Conservation (phyloP, 108 stramenopile species). For the Pseudonitzschia delicatissima region DNA sequence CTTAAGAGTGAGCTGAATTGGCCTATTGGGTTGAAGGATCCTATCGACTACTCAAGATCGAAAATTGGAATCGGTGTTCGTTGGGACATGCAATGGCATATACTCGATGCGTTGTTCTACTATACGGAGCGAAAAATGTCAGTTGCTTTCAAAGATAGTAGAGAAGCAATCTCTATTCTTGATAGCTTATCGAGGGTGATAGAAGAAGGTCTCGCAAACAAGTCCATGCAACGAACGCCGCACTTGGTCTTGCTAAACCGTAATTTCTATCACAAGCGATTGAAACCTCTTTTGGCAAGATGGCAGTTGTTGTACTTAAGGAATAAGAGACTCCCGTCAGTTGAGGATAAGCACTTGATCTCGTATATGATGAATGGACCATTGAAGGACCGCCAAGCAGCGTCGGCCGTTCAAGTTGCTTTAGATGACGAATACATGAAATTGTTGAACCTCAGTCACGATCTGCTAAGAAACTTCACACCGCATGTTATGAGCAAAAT, state of each 20-base stretch:
- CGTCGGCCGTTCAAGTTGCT: slow-evolving; percentile 85
- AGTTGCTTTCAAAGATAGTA: slow-evolving; percentile 79
- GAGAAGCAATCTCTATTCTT: slow-evolving; percentile 83
- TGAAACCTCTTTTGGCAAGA: slow-evolving; percentile 90
- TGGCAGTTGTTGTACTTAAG: slow-evolving; percentile 96
- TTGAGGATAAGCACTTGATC: slow-evolving; percentile 88
- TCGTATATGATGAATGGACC: slow-evolving; percentile 93
- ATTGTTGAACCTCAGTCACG: slow-evolving; percentile 95
- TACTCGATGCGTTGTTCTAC: slow-evolving; percentile 89
- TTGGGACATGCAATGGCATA: slow-evolving; percentile 96
- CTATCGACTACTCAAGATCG: slow-evolving; percentile 93
- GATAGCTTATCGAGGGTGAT: slow-evolving; percentile 77
- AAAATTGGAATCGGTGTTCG: slow-evolving; percentile 88
- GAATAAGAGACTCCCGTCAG: slow-evolving; percentile 83
- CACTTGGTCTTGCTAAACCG: slow-evolving; percentile 92
- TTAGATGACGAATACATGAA: slow-evolving; percentile 98
- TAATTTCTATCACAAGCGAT: slow-evolving; percentile 79
- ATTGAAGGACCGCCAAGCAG: slow-evolving; percentile 64
- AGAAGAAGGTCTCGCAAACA: slow-evolving; percentile 75
- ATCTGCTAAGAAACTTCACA: slow-evolving; percentile 87
- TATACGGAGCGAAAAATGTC: slow-evolving; percentile 78
- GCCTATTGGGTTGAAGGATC: slow-evolving; percentile 95
- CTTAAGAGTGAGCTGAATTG: slow-evolving; percentile 99
- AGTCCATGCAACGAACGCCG: slow-evolving; percentile 85
- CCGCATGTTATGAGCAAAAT: slow-evolving; percentile 95